Evolutionary conservation across 345 rosid species (phyloP).

Genomic region (Sisymbrium altissimum): DNA sequence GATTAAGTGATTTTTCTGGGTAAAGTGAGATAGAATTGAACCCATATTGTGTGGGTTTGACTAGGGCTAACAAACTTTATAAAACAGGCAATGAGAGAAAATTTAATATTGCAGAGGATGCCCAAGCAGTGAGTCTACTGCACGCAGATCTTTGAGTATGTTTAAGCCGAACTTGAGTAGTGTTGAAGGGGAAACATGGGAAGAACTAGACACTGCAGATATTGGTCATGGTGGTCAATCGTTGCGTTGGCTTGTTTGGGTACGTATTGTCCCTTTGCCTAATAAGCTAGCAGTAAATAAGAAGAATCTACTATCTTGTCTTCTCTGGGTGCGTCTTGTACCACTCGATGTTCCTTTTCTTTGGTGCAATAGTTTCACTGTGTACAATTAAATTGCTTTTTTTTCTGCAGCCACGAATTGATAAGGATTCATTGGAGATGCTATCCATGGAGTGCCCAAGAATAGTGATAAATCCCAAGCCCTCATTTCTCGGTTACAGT

Average conservation of each 20-base stretch:
- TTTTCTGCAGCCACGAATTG: constrained; percentile 64
- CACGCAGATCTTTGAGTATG: constrained; percentile 57
- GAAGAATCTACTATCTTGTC: constrained; percentile 10
- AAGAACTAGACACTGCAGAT: constrained; percentile 71
- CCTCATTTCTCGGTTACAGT: constrained; percentile 53
- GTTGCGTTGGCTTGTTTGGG: constrained; percentile 91
- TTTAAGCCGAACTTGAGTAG: constrained; percentile 71
- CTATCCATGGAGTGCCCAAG: constrained; percentile 69
- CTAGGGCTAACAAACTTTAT: constrained; percentile 39
- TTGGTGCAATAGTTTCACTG: too few relatives aligned
- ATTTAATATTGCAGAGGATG: constrained; percentile 88
- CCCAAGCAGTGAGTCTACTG: constrained; percentile 65
- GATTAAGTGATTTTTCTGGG: neutral
- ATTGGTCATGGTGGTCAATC: constrained; percentile 76
- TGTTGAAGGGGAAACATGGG: constrained; percentile 85
- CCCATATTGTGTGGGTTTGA: constrained; percentile 39
- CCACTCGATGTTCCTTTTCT: neutral
- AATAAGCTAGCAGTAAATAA: neutral
- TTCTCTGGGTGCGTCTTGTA: neutral
- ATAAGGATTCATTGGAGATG: constrained; percentile 53
- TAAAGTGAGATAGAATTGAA: constrained; percentile 1
- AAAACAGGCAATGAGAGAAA: constrained; percentile 60
- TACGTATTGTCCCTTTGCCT: constrained; percentile 33
- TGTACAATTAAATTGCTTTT: neutral
- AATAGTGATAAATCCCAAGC: constrained; percentile 73